Evolutionary conservation across 2,329 filamentous ascomycete genomes (phyloP).

Genomic region (Calonectria pseudoturangicola): DNA sequence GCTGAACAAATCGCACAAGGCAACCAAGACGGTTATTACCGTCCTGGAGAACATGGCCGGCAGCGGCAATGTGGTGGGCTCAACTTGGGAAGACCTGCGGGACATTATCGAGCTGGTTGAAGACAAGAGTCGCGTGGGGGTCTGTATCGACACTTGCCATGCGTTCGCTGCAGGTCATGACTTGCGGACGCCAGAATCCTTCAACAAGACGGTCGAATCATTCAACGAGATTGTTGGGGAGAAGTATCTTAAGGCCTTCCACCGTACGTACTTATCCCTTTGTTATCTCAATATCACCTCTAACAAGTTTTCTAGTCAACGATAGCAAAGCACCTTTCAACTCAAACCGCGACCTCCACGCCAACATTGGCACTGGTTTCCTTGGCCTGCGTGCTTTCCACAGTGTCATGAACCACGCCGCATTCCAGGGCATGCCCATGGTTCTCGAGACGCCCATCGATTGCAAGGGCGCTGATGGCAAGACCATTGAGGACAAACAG

Average conservation of each 20-base stretch:
- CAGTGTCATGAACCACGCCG: slow-evolving; percentile 88
- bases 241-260: slow-evolving; percentile 87
- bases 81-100: slow-evolving; percentile 88
- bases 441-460: slow-evolving; percentile 98
- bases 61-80: slow-evolving; percentile 89
- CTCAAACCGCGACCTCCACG: slow-evolving; percentile 91
- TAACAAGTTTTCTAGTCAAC: slow-evolving; percentile 75
- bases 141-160: slow-evolving; percentile 98
- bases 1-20: slow-evolving; percentile 87
- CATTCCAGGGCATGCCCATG: slow-evolving; percentile 88
- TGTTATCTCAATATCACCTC: not conserved
- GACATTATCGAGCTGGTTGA: slow-evolving; percentile 88
- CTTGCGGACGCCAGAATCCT: slow-evolving; percentile 83
- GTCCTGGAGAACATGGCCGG: slow-evolving; percentile 98
- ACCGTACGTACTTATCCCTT: slow-evolving; percentile 65
- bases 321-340: slow-evolving; percentile 93
- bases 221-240: slow-evolving; percentile 88
- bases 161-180: slow-evolving; percentile 97
- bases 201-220: slow-evolving; percentile 81
- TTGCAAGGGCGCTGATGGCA: slow-evolving; percentile 77
- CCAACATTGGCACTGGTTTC: slow-evolving; percentile 97
- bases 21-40: slow-evolving; percentile 85
- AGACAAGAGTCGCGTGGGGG: slow-evolving; percentile 89
- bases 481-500: slow-evolving; percentile 83
- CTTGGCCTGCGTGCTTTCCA: slow-evolving; percentile 93